Percentiles rank a stretch among this genome's conserved stretches.
Conservation (phyloP, 2,329 filamentous ascomycete genomes). For the Aaosphaeria arxii region DNA sequence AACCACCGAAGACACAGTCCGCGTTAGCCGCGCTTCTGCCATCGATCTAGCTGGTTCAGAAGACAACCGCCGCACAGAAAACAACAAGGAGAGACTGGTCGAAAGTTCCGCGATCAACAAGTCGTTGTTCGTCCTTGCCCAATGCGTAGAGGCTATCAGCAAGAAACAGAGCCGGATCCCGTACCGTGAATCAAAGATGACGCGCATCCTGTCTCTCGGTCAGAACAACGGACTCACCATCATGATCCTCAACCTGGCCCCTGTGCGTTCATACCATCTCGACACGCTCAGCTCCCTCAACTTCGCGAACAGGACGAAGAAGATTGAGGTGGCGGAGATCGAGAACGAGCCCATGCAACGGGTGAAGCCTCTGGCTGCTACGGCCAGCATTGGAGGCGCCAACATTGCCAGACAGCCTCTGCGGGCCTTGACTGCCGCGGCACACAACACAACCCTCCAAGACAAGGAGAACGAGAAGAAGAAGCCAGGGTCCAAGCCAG, state of each 20-base stretch:
- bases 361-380: conserved; percentile 36
- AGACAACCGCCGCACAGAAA: conserved; percentile 91
- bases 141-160: conserved; percentile 93
- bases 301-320: conserved; percentile 91
- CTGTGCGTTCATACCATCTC: conserved; percentile 86
- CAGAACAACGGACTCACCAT: conserved; percentile 94
- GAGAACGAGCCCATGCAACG: conserved; percentile 76
- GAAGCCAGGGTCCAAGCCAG: conserved; percentile 63
- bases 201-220: conserved; percentile 82
- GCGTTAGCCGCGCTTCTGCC: conserved; percentile 80
- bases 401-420: conserved; percentile 68
- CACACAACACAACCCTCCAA: conserved; percentile 68
- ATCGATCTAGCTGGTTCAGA: conserved; percentile 96
- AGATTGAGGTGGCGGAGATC: conserved; percentile 91
- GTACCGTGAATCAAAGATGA: conserved; percentile 97
- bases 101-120: conserved; percentile 98
- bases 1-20: conserved; percentile 62
- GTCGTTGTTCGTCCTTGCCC: conserved; percentile 87
- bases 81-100: conserved; percentile 86
- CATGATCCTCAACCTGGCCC: conserved; percentile 94
- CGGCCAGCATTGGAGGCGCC: conserved; percentile 31
- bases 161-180: conserved; percentile 74
- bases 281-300: conserved; percentile 93
- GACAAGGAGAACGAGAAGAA: conserved; percentile 50
- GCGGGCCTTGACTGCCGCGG: conserved; percentile 69